Conservation (phyloP, 2,329 filamentous ascomycete genomes). For the Sphaceloma murrayae region DNA sequence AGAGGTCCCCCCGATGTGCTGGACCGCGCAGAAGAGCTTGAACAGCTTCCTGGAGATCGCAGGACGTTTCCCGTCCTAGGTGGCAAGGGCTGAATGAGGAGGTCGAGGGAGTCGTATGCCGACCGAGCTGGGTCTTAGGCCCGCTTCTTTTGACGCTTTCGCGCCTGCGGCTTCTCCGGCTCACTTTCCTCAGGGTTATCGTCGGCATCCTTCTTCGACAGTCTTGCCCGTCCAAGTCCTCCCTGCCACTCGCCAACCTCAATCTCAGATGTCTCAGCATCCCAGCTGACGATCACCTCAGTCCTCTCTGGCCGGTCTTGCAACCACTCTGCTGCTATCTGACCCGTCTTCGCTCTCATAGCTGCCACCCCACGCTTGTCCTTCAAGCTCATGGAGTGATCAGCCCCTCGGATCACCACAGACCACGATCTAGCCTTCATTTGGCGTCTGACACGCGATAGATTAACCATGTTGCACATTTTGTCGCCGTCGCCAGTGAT, state of each 20-base stretch:
- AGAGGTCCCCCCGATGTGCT: too few species aligned
- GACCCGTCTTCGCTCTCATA: slow-evolving; percentile 28
- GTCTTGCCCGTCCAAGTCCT: neutral
- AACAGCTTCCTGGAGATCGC: too few species aligned
- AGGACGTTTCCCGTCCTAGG: too few species aligned
- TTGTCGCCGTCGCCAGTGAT: slow-evolving; percentile 30
- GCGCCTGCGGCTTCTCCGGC: neutral
- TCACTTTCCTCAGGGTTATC: neutral
- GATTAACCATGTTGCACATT: slow-evolving; percentile 28
- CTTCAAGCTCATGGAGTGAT: slow-evolving; percentile 35
- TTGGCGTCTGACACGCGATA: slow-evolving; percentile 27
- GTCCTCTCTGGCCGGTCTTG: slow-evolving; percentile 19
- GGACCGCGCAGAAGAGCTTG: too few species aligned
- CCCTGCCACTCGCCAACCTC: slow-evolving; percentile 17
- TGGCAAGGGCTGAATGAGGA: too few species aligned
- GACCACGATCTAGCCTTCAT: slow-evolving; percentile 34
- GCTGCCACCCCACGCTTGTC: slow-evolving; percentile 24
- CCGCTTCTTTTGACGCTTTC: slow-evolving; percentile 7
- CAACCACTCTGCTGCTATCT: slow-evolving; percentile 31
- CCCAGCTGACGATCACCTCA: slow-evolving; percentile 18
- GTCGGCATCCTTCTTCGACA: too few species aligned
- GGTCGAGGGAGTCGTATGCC: too few species aligned
- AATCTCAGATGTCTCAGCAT: slow-evolving; percentile 19
- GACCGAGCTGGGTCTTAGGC: too few species aligned
- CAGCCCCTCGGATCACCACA: slow-evolving; percentile 30